Evolutionary conservation across 495 filamentous ascomycete genomes (phyloP).

Genomic region (Hypoxylon lenormandii): DNA sequence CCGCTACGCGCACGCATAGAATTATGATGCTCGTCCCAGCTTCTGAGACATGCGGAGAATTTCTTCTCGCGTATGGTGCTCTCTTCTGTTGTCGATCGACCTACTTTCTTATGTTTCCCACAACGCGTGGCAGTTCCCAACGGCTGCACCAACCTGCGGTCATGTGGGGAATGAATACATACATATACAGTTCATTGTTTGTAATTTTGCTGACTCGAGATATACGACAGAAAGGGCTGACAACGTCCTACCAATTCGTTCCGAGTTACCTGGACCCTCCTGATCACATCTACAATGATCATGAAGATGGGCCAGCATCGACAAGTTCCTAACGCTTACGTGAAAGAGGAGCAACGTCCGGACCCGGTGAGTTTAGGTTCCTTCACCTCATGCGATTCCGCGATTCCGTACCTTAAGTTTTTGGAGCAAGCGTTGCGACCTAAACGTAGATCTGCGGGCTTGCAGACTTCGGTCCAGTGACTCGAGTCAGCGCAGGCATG

Average conservation of each 20-base stretch:
- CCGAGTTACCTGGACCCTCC: background rate
- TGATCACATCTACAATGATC: conserved; percentile 44
- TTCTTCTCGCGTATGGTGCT: conserved; percentile 20
- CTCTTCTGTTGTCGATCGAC: conserved; percentile 30
- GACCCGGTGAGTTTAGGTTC: conserved; percentile 47
- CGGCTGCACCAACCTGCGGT: conserved; percentile 28
- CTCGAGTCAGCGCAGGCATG: conserved; percentile 31
- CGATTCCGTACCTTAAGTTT: conserved; percentile 15
- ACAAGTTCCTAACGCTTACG: conserved; percentile 47
- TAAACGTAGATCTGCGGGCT: conserved; percentile 39
- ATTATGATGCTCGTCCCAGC: conserved; percentile 31
- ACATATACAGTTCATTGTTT: conserved; percentile 24
- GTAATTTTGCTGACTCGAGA: conserved; percentile 36
- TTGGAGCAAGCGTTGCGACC: conserved; percentile 39
- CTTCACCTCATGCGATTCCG: conserved; percentile 13
- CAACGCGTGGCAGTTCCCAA: conserved; percentile 13
- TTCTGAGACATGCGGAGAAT: conserved; percentile 41
- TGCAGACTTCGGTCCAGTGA: conserved; percentile 27
- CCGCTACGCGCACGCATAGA: conserved; percentile 12
- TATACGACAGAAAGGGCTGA: conserved; percentile 21
- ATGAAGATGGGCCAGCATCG: conserved; percentile 53
- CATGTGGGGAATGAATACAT: conserved; percentile 22
- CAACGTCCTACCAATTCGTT: conserved; percentile 18
- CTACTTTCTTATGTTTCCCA: conserved; percentile 17
- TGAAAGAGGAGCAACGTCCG: conserved; percentile 48